Conservation (phyloP, 495 filamentous ascomycete species). For the Trichoderma gamsii region DNA sequence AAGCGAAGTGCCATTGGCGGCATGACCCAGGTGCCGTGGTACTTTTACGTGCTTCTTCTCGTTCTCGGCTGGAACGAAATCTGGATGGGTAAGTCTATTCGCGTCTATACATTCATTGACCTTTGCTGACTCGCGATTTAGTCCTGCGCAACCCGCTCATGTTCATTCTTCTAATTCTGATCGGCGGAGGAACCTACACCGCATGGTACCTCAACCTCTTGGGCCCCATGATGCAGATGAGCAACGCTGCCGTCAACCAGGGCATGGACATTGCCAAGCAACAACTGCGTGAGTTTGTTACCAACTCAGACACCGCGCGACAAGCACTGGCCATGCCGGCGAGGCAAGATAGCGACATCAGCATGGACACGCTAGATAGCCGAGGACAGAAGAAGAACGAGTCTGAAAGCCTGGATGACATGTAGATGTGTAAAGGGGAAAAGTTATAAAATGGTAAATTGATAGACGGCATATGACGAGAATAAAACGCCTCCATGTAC, state of each 20-base stretch:
- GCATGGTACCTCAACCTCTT: constrained; percentile 91
- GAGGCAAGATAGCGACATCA: constrained; percentile 40
- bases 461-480: constrained; percentile 26
- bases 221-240: constrained; percentile 92
- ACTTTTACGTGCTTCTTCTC: constrained; percentile 84
- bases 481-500: constrained; percentile 11
- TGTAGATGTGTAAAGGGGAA: constrained; percentile 26
- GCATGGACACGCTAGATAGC: constrained; percentile 55
- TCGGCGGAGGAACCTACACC: constrained; percentile 70
- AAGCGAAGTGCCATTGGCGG: constrained; percentile 94
- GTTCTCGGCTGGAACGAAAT: constrained; percentile 98
- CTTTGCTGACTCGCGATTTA: constrained; percentile 39
- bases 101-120: constrained; percentile 7
- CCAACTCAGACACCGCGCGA: constrained; percentile 69
- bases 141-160: constrained; percentile 89
- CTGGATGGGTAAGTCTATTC: constrained; percentile 61
- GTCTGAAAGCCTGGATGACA: constrained; percentile 47
- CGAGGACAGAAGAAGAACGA: constrained; percentile 49
- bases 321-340: constrained; percentile 70
- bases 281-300: constrained; percentile 78
- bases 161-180: constrained; percentile 78
- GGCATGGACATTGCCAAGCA: constrained; percentile 85
- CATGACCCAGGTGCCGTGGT: constrained; percentile 87
- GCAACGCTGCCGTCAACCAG: constrained; percentile 78
- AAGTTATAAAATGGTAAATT: constrained; percentile 7